Conservation (phyloP, 1,139 yeast species). For the Saccharomyces hybrid region DNA sequence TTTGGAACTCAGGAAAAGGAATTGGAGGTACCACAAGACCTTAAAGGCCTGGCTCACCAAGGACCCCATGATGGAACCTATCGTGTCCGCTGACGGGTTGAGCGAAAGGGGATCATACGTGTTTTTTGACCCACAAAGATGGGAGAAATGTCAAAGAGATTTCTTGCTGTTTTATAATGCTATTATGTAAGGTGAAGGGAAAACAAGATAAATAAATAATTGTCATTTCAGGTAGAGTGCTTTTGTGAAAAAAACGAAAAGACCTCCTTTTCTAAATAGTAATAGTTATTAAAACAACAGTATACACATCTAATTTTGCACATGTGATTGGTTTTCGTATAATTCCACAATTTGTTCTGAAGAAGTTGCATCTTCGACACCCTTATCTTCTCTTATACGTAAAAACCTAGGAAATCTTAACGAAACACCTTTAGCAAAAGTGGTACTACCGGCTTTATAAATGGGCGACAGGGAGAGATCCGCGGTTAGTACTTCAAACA, state of each 20-base stretch:
- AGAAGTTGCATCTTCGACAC: slow-evolving; percentile 81
- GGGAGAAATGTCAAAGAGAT: slow-evolving; percentile 91
- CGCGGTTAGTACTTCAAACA: slow-evolving; percentile 92
- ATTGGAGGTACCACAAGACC: slow-evolving; percentile 96
- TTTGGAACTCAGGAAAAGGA: slow-evolving; percentile 76
- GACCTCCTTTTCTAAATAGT: neutral
- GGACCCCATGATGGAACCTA: slow-evolving; percentile 85
- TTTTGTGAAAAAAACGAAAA: neutral
- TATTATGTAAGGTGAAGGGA: slow-evolving; percentile 32
- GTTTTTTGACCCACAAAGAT: slow-evolving; percentile 89
- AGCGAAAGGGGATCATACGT: slow-evolving; percentile 95
- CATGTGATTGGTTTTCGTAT: slow-evolving; percentile 64
- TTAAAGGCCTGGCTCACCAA: slow-evolving; percentile 95
- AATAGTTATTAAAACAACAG: neutral
- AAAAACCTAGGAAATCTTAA: slow-evolving; percentile 87
- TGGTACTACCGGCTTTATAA: slow-evolving; percentile 77
- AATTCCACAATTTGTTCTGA: slow-evolving; percentile 87
- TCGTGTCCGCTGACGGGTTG: slow-evolving; percentile 61
- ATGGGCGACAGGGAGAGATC: slow-evolving; percentile 89
- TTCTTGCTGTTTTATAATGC: slow-evolving; percentile 61
- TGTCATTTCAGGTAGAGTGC: neutral
- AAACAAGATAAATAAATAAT: neutral
- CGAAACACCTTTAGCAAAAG: slow-evolving; percentile 81
- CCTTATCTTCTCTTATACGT: slow-evolving; percentile 80
- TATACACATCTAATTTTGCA: neutral